phyloP scores from a whole-genome alignment of 2,329 filamentous ascomycete genomes.

The Claviceps sp. region DNA sequence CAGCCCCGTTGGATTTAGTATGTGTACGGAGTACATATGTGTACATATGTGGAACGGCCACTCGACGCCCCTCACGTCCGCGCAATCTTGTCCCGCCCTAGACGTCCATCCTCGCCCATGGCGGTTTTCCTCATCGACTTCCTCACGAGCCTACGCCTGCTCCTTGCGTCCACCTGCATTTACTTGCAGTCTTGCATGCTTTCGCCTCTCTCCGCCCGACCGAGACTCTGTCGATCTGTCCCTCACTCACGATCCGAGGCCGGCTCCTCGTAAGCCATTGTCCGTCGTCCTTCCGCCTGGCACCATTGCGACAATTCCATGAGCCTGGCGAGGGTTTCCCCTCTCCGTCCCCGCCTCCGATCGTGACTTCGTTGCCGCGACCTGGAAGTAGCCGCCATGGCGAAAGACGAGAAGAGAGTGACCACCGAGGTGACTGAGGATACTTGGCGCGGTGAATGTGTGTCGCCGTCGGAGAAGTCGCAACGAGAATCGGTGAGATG shows the following conservation, averaged over 20 bases:
- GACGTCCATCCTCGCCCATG: not conserved
- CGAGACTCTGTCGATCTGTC: not conserved
- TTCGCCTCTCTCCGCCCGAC: not conserved
- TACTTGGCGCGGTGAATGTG: slow-evolving; percentile 9
- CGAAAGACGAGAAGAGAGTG: slow-evolving; percentile 17
- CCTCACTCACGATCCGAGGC: not conserved
- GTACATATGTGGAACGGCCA: too few species aligned
- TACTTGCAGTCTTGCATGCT: not conserved
- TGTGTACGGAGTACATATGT: too few species aligned
- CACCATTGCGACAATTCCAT: slow-evolving; percentile 9
- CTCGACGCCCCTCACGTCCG: too few species aligned
- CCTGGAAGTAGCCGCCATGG: slow-evolving; percentile 11
- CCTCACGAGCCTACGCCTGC: not conserved
- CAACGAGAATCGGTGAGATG: slow-evolving; percentile 6
- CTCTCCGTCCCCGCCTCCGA: slow-evolving; percentile 2
- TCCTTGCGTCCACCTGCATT: not conserved
- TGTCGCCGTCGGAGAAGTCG: slow-evolving; percentile 6
- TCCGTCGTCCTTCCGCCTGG: not conserved
- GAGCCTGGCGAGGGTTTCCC: slow-evolving; percentile 6
- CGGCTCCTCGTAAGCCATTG: not conserved
- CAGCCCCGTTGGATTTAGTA: too few species aligned
- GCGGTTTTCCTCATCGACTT: not conserved
- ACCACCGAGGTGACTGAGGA: slow-evolving; percentile 11
- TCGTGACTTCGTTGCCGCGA: not conserved
- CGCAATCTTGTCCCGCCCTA: too few species aligned